Evolutionary conservation across 139 green algal genomes (phyloP).

Genomic region (Spirogloea muscicola): DNA sequence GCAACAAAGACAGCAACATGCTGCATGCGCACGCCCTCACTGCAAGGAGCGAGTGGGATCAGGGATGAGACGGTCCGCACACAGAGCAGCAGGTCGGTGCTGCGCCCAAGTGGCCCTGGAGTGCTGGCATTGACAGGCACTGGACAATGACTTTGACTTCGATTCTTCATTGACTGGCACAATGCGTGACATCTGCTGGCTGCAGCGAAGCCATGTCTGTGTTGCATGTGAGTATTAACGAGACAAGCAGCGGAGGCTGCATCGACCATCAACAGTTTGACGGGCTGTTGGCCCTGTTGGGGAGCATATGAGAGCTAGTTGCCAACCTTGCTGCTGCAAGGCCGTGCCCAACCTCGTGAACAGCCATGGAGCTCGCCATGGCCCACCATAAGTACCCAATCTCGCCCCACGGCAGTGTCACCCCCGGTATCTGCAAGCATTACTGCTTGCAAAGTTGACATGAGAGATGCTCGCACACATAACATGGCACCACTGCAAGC

Average conservation of each 20-base stretch:
- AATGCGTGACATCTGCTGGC: not conserved
- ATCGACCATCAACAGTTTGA: not conserved
- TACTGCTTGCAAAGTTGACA: too few relatives aligned
- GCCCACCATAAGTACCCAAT: conserved; percentile 16
- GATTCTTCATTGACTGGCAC: not conserved
- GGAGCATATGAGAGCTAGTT: not conserved
- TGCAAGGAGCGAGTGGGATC: conserved; percentile 1
- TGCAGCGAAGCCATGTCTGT: not conserved
- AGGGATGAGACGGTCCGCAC: not conserved
- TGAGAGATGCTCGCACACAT: too few relatives aligned
- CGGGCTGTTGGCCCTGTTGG: not conserved
- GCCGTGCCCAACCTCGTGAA: conserved; percentile 28
- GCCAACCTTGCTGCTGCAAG: conserved; percentile 33
- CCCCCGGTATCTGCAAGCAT: conserved; percentile 20
- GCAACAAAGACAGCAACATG: conserved; percentile 39
- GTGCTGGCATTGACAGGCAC: not conserved
- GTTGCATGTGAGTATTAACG: not conserved
- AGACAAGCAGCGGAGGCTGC: not conserved
- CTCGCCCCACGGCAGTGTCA: conserved; percentile 18
- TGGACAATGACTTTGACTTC: not conserved
- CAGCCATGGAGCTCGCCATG: conserved; percentile 3
- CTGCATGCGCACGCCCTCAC: conserved; percentile 49
- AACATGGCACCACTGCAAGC: too few relatives aligned
- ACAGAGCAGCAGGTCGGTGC: not conserved
- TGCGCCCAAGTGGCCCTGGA: not conserved